Conservation (phyloP, 208 protist genomes). For the Crithidia fasciculata region DNA sequence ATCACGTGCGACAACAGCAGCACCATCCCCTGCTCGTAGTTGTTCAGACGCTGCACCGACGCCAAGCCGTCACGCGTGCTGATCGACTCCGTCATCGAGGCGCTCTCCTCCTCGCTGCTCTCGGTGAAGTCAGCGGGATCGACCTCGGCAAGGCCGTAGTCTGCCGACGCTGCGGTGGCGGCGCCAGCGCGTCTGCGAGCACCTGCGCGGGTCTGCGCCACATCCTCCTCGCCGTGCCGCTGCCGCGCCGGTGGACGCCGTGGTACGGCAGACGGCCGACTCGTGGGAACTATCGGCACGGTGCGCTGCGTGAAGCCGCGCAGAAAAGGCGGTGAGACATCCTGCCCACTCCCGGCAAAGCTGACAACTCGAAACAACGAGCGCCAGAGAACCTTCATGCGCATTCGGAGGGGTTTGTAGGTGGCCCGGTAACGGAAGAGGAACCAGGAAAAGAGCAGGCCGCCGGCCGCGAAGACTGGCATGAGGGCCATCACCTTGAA, state of each 20-base stretch:
- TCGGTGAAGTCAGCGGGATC: slow-evolving; percentile 15
- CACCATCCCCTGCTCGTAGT: slow-evolving; percentile 80
- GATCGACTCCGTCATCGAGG: slow-evolving; percentile 2
- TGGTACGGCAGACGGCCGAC: neutral
- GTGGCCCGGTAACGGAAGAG: slow-evolving; percentile 38
- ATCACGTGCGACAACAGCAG: slow-evolving; percentile 77
- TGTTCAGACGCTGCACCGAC: slow-evolving; percentile 38
- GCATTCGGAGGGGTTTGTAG: slow-evolving; percentile 46
- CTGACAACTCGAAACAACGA: slow-evolving; percentile 65
- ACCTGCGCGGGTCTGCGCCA: too few species aligned
- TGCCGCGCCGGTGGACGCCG: too few species aligned
- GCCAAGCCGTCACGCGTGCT: slow-evolving; percentile 9
- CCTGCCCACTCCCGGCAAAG: slow-evolving; percentile 34
- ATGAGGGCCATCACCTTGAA: slow-evolving; percentile 83
- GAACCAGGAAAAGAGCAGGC: slow-evolving; percentile 31
- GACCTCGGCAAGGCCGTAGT: neutral
- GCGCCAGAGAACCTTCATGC: slow-evolving; percentile 73
- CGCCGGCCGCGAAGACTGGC: slow-evolving; percentile 46
- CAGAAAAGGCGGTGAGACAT: slow-evolving; percentile 15
- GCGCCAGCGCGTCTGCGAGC: too few species aligned
- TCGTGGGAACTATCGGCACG: neutral
- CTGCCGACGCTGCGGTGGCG: too few species aligned
- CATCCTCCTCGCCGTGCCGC: too few species aligned
- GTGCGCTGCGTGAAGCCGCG: neutral
- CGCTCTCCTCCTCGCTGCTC: slow-evolving; percentile 7